Conservation (phyloP, 306 rosid species). For the Begonia fuchsioides region DNA sequence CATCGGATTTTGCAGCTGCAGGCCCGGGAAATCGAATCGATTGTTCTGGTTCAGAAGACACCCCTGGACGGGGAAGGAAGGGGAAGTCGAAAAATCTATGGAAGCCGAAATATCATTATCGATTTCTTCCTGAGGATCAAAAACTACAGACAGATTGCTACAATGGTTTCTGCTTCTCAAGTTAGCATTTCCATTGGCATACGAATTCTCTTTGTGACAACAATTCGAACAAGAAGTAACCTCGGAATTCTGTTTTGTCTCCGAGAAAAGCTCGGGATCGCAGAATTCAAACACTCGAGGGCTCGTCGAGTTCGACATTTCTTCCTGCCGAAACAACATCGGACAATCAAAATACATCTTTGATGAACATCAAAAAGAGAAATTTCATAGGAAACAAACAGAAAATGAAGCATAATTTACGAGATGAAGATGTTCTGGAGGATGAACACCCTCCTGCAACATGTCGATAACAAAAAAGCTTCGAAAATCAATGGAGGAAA, state of each 20-base stretch:
- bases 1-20: conserved; percentile 27
- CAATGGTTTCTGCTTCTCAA: conserved; percentile 7
- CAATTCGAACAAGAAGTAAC: conserved; percentile 59
- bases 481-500: too few species aligned
- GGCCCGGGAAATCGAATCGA: conserved; percentile 43
- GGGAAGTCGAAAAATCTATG: conserved; percentile 56
- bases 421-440: too few species aligned
- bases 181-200: conserved; percentile 1
- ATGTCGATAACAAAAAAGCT: too few species aligned
- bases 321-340: conserved; percentile 33
- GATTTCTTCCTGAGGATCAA: conserved; percentile 62
- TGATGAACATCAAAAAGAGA: too few species aligned
- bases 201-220: conserved; percentile 42
- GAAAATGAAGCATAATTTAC: conserved; percentile 2
- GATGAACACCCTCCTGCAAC: too few species aligned
- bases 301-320: conserved; percentile 56
- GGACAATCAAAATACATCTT: too few species aligned
- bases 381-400: conserved; percentile 10
- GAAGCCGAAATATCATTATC: conserved; percentile 83
- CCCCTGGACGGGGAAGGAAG: conserved; percentile 26
- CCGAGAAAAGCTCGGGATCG: conserved; percentile 48
- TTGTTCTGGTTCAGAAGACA: conserved; percentile 33
- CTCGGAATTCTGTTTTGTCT: conserved; percentile 50
- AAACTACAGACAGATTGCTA: conserved; percentile 35
- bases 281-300: conserved; percentile 48